Evolutionary conservation across 2,329 filamentous ascomycete genomes (phyloP).

Genomic region (Hawksworthiomyces lignivorus): DNA sequence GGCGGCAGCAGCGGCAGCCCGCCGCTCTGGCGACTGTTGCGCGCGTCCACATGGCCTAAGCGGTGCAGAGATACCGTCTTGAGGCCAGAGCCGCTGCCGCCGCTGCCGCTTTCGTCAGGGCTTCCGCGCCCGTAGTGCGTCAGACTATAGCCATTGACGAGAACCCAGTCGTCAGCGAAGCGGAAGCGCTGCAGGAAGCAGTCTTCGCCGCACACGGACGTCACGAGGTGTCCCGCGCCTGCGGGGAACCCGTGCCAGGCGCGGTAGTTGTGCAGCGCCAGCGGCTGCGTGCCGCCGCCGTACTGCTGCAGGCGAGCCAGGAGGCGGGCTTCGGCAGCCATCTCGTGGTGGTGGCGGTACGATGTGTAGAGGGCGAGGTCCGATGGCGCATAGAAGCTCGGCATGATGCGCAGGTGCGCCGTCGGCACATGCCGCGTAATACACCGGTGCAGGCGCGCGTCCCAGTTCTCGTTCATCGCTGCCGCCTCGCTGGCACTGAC

Average conservation of each 20-base stretch:
- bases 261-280: conserved; percentile 33
- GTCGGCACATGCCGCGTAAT: conserved; percentile 24
- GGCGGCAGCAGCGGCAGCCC: no score
- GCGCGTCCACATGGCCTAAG: no score
- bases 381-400: conserved; percentile 34
- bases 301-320: conserved; percentile 24
- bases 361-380: conserved; percentile 24
- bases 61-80: conserved; percentile 11
- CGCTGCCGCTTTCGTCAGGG: conserved; percentile 22
- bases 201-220: conserved; percentile 34
- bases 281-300: conserved; percentile 28
- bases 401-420: conserved; percentile 32
- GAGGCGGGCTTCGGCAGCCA: not conserved
- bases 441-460: conserved; percentile 34
- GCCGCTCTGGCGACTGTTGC: no score
- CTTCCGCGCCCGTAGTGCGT: no score
- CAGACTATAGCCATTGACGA: conserved; percentile 40
- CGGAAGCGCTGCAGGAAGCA: conserved; percentile 40
- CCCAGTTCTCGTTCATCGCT: conserved; percentile 29
- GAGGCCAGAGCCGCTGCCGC: conserved; percentile 1
- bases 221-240: conserved; percentile 33
- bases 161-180: conserved; percentile 38
- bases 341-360: conserved; percentile 20
- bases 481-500: no score
- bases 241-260: conserved; percentile 31